Base-by-base conservation (phyloP, 2,329 filamentous ascomycete species). In the Aspergillus spinulosporus region DNA sequence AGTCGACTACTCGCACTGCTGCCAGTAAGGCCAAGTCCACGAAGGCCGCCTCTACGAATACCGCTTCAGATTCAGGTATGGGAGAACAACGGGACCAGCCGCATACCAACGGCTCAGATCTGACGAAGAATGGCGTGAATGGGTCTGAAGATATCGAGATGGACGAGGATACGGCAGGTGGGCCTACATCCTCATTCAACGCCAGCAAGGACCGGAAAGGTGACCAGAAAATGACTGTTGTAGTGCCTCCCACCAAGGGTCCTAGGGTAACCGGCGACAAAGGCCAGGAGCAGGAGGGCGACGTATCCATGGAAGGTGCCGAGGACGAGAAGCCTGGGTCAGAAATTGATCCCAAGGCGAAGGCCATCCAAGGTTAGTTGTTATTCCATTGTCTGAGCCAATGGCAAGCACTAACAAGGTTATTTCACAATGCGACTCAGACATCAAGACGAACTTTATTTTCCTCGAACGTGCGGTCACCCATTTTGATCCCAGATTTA, bases 401-500 rank as follows among this genome's bases (percentile, higher is more conserved):
- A 9, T n/a, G n/a, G 8, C 9, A 15, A 12, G 26, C 40, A 15
- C 52, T 64, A 61, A 60, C 48, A 12, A 47, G 15, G n/a, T 4
- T 40, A 7, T 44, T 14, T 39, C 42, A 50, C 45, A 9, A 31
- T 29, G 45, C 12, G 49, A 58, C 56, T 39, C 71, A 97, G 94
- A 97, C 75, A 96, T 99, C 79, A 94, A 92, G 78, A 88, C 85
- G 82, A 97, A 95, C 78, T 97, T 97, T 72, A 85, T 86, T 51
- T 84, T 99, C 63, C 84, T 99, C 70, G 92, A 97, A 70, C 89
- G 92, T 69, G 94, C 92, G 64, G 93, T 99, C 62, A 83, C 87
- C 63, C 86, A 95, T 67, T 99, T 97, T 75, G 94, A 99, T 77
- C 86, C 92, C 58, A 88, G 94, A 80, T 99, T 97, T 78, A 91